phyloP scores from a whole-genome alignment of 73 alveolate genomes.

The Paramecium biaurelia region DNA sequence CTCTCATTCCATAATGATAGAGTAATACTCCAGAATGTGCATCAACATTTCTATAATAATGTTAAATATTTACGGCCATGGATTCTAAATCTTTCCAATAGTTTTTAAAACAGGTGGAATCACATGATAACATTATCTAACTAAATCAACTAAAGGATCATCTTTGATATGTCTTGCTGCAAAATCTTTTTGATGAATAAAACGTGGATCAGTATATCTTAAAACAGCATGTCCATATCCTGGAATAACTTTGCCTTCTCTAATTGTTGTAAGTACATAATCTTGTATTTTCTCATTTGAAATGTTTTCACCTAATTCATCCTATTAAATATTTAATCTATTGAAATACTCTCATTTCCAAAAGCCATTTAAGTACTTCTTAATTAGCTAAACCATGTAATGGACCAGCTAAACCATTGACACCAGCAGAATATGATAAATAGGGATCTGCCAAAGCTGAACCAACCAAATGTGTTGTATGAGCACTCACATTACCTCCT shows the following conservation, averaged over 20 bases:
- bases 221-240: constrained; percentile 91
- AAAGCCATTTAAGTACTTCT: constrained; percentile 82
- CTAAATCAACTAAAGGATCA: constrained; percentile 69
- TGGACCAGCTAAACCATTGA: constrained; percentile 96
- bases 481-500: constrained; percentile 94
- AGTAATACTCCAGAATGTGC: constrained; percentile 82
- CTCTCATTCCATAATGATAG: constrained; percentile 77
- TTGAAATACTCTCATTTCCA: constrained; percentile 61
- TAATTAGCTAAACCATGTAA: constrained; percentile 95
- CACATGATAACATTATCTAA: constrained; percentile 73
- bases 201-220: constrained; percentile 86
- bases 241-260: constrained; percentile 83
- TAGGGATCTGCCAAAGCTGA: constrained; percentile 95
- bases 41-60: constrained; percentile 69
- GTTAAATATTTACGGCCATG: constrained; percentile 70
- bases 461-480: constrained; percentile 86
- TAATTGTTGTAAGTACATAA: constrained; percentile 65
- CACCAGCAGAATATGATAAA: constrained; percentile 84
- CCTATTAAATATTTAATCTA: background rate
- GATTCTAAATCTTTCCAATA: constrained; percentile 75
- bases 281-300: constrained; percentile 75
- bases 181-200: constrained; percentile 70
- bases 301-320: constrained; percentile 75
- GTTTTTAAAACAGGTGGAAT: constrained; percentile 74
- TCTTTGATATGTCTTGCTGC: constrained; percentile 69